Evolutionary conservation across 805 yeast species (phyloP), one percentile per base, ranked within the genome.

Genomic region (Lipomyces starkeyi): DNA sequence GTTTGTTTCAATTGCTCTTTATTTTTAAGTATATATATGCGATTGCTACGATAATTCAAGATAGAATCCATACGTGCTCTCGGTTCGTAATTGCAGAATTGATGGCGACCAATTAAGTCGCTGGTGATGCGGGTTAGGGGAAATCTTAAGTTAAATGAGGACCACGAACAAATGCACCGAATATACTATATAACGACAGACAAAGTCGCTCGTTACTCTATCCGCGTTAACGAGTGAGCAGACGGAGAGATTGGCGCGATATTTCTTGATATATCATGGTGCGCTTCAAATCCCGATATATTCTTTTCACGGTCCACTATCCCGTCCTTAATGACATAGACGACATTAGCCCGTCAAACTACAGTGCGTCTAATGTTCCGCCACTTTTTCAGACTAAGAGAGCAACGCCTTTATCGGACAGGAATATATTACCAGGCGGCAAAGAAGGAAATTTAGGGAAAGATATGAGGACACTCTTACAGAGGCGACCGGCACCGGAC

Each of bases 211-310:
- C 4, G 29, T 27, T 27, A 27, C 0, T 27, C 4, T 27, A 27
- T 27, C 29, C 29, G 29, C 6, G 32, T 29, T 29, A 29, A n/a
- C n/a, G n/a, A n/a, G 32, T 29, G 32, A 29, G 32, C 32, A 29
- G 32, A 5, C 32, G 32, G 22, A 43, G 49, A n/a, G 49, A n/a
- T 43, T n/a, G 14, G 22, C 22, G 2, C 20, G 1, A 8, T 5
- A 43, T 8, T 7, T 43, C 22, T 17, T n/a, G 22, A 43, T 43
- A 43, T 17, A n/a, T 17, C 49, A 93, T 93, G 98, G 98, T 93
- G 17, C 85, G 98, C 74, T 82, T 93, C 35, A 93, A 93, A 77
- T 88, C 93, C 20, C 81, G 98, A 73, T 93, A 94, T 74, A 83
- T 93, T 13, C 82, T 93, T 3, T 93, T 94, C 77, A 97, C 93